Conservation (phyloP, 1,284 basidiomycete species). For the Ustilago esculenta region DNA sequence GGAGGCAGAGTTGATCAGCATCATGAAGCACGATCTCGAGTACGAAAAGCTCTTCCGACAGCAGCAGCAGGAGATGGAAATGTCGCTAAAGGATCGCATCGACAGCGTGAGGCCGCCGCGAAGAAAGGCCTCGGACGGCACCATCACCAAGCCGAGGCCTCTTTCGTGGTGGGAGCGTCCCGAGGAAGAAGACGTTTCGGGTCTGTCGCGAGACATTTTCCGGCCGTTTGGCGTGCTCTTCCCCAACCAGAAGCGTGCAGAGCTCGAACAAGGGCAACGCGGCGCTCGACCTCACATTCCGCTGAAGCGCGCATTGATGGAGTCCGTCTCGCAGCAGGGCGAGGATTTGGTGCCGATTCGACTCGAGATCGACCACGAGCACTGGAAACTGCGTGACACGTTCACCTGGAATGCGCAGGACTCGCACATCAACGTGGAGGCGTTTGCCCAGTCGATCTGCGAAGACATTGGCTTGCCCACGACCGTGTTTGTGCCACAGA, state of each 20-base stretch:
- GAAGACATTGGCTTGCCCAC: constrained; percentile 87
- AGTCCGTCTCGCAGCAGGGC: constrained; percentile 73
- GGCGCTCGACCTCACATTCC: constrained; percentile 46
- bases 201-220: constrained; percentile 36
- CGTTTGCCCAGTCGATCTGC: constrained; percentile 87
- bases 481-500: constrained; percentile 75
- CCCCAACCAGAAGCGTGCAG: constrained; percentile 66
- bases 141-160: constrained; percentile 37
- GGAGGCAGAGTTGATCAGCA: constrained; percentile 70
- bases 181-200: constrained; percentile 39
- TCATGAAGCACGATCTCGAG: constrained; percentile 72
- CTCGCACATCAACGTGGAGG: constrained; percentile 84
- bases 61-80: constrained; percentile 51
- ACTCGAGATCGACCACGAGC: constrained; percentile 89
- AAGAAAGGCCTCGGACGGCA: constrained; percentile 32
- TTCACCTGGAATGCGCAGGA: constrained; percentile 96
- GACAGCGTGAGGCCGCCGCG: constrained; percentile 46
- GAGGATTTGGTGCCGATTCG: constrained; percentile 91
- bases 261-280: constrained; percentile 72
- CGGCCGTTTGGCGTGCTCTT: constrained; percentile 53
- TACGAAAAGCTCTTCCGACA: constrained; percentile 69
- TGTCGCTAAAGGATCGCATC: constrained; percentile 48
- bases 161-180: constrained; percentile 62
- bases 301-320: constrained; percentile 68
- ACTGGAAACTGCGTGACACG: constrained; percentile 91